Base-by-base conservation (phyloP, 768 basidiomycete species). In the Kwoniella mangroviensis region DNA sequence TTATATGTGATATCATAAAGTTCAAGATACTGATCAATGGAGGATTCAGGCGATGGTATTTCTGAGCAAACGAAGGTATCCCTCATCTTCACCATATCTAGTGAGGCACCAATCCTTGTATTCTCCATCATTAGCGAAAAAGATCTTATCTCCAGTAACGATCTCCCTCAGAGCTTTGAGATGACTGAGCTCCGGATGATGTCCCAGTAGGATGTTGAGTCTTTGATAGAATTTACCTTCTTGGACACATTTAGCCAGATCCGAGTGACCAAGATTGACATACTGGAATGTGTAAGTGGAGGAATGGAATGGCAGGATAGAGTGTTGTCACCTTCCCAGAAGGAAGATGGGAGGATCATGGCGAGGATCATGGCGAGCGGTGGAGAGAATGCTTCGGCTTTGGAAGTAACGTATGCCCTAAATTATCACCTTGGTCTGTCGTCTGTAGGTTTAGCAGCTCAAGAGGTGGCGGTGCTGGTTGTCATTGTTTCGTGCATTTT, bases 161-260 rank as follows among this genome's bases (percentile, higher is more conserved):
- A 26, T 34, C 58, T 42, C 45, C 4, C 45, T 45, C 19, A 60
- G 4, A 1, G 41, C 58, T 13, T 40, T 15, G 34, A 42, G 17
- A 22, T 42, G 28, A 21, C 34, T 26, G 22, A 57, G 26, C 3
- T 57, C 28, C 21, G 24, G 58, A 22, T 60, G 42, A 60, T 41
- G 5, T 9, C 15, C 58, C 58, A 42, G 19, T 40, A n/a, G 15
- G 45, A 45, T 12, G 22, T 65, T 19, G 6, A 70, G 63, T 40
- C 60, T 34, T 17, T 61, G 64, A 56, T 70, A 67, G 17, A 40
- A 40, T 49, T 56, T 54, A 28, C 70, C 70, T 15, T 65, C 54
- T 24, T 41, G 56, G 2, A 73, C 58, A 49, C 68, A 73, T 17
- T 69, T 53, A 4, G 71, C 71, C 6, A 73, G 22, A 34, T 73